These are phyloP conservation scores for Hymenoscyphus fraxineus DNA, from an alignment of 2,329 filamentous ascomycete species.

Conservation along the genomic window DNA sequence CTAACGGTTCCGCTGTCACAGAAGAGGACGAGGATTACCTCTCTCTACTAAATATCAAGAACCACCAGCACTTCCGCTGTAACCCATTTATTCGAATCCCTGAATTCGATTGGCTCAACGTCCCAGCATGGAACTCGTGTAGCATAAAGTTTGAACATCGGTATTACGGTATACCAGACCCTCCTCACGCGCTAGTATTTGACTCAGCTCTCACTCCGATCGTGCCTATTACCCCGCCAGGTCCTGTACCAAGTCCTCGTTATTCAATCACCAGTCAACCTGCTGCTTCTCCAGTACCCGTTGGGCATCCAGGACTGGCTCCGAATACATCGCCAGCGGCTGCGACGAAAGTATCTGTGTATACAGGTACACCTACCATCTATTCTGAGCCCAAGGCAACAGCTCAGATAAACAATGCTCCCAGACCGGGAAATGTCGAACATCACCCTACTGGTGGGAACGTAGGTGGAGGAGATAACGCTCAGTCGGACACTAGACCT, in stretches of 20 bases:
- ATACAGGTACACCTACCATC: neutral
- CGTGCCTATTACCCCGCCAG: neutral
- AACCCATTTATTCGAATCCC: neutral
- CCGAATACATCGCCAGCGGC: too few species aligned
- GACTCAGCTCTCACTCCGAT: neutral
- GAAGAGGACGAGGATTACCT: neutral
- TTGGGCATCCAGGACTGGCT: too few species aligned
- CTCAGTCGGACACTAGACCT: neutral
- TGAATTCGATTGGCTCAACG: neutral
- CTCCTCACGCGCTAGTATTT: neutral
- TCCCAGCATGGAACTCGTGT: neutral
- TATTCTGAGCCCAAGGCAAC: neutral
- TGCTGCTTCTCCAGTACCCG: neutral
- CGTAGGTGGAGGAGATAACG: neutral
- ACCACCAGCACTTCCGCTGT: neutral
- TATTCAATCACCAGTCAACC: neutral
- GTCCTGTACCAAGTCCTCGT: too few species aligned
- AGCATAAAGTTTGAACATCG: neutral
- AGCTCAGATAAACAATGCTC: neutral
- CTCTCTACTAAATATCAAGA: neutral
- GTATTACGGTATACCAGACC: neutral
- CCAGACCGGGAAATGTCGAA: neutral
- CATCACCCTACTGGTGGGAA: neutral
- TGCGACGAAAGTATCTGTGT: neutral
- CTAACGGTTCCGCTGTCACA: neutral